Evolutionary conservation across 257 asterid species (phyloP), one percentile per base, ranked within the genome.

Genomic region (Scutellaria minor): DNA sequence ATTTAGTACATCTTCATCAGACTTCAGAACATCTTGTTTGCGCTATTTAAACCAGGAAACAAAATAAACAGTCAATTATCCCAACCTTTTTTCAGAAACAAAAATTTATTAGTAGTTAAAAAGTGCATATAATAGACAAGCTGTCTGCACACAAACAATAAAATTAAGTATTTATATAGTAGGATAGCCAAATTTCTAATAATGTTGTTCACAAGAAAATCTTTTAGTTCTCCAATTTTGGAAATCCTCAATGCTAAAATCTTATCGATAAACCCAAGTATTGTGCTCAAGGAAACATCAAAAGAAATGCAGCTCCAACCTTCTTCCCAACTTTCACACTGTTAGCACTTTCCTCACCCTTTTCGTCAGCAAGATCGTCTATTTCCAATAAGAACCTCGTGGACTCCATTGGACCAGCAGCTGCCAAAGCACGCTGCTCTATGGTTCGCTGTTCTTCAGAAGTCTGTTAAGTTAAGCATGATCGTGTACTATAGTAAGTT

Each of bases 341-440:
- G 2, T 52, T 41, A 55, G 71, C 66, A 37, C 50, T 77, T 71
- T 85, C 88, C 75, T 78, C 85, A 9, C 52, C 77, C 57, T 69
- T 70, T 60, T 61, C 78, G 68, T 51, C 89, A 39, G 86, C 64
- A 73, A 18, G 27, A 73, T 79, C 87, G 75, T 74, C 81, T 79
- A 83, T 75, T 74, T 86, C 97, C 80, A 83, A 75, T 47, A 85
- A 81, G 79, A 95, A 95, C 79, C 98, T 86, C 70, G 81, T 8
- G 1, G 98, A 92, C 40, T 92, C 96, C 88, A 79, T 18, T 6
- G 96, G 96, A 78, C 95, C 87, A 70, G 98, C 98, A 63, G 89
- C 92, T 81, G 74, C 86, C 76, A 90, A 71, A 62, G 87, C 98
- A 71, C 85, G 91, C 78, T 88, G 86, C 81, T 92, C 96, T 35